Conservation (phyloP, 2,329 filamentous ascomycete genomes). For the Cryphonectria naterciae region DNA sequence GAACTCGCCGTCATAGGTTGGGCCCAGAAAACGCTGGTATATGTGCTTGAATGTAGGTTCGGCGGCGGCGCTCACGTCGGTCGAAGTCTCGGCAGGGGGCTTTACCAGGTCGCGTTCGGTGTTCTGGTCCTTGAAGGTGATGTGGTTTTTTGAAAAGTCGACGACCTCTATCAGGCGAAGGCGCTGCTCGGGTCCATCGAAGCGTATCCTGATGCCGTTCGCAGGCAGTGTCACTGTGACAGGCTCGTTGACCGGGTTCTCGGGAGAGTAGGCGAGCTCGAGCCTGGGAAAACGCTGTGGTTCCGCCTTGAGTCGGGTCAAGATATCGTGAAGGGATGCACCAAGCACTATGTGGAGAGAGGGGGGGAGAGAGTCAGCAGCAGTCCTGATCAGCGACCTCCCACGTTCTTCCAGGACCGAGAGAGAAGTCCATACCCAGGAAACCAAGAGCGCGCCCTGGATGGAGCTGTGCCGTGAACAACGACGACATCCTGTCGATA, state of each 20-base stretch:
- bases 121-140: constrained; percentile 74
- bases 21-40: constrained; percentile 90
- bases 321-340: constrained; percentile 85
- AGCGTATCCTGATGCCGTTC: constrained; percentile 88
- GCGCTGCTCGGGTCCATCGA: constrained; percentile 91
- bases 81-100: constrained; percentile 45
- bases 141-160: constrained; percentile 83
- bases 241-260: constrained; percentile 73
- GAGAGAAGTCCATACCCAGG: constrained; percentile 43
- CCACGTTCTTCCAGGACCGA: neutral
- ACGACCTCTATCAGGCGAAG: constrained; percentile 87
- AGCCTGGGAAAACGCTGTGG: constrained; percentile 81
- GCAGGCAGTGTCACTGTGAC: constrained; percentile 76
- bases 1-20: constrained; percentile 93
- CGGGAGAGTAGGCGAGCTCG: constrained; percentile 79
- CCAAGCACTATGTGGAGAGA: constrained; percentile 68
- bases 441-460: constrained; percentile 70
- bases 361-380: constrained; percentile 14
- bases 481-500: constrained; percentile 39
- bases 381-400: neutral
- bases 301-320: constrained; percentile 87
- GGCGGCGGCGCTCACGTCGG: constrained; percentile 36
- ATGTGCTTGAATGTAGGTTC: constrained; percentile 86
- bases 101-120: constrained; percentile 77
- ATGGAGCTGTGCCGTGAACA: constrained; percentile 65